phyloP scores from a whole-genome alignment of 129 eudicot species.

The Silybum marianum region DNA sequence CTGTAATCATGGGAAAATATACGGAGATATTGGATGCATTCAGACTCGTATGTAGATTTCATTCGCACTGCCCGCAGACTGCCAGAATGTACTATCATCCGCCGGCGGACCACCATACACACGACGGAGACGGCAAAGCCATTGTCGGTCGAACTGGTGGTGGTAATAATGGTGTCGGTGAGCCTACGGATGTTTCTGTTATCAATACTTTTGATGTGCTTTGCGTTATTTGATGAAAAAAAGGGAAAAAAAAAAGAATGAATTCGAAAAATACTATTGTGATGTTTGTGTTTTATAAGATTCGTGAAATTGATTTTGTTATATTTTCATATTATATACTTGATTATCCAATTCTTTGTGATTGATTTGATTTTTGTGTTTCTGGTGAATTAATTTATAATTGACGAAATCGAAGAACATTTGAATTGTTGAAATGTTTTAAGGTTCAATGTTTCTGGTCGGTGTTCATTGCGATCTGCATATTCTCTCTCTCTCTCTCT shows the following conservation, averaged over 20 bases:
- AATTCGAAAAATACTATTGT: constrained; percentile 13
- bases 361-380: not conserved
- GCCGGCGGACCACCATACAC: constrained; percentile 50
- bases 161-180: constrained; percentile 12
- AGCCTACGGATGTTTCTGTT: not conserved
- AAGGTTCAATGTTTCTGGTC: constrained; percentile 19
- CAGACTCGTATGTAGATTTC: constrained; percentile 73
- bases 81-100: constrained; percentile 92
- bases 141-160: constrained; percentile 18
- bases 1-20: constrained; percentile 58
- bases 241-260: not conserved
- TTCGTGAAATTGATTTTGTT: constrained; percentile 16
- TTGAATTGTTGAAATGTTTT: constrained; percentile 22
- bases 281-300: constrained; percentile 10
- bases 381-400: not conserved
- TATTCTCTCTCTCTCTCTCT: not conserved
- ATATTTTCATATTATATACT: not conserved
- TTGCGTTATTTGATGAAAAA: constrained; percentile 31
- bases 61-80: constrained; percentile 94
- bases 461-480: constrained; percentile 7
- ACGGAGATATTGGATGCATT: constrained; percentile 67
- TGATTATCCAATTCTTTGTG: not conserved
- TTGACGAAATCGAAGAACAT: not conserved
- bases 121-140: constrained; percentile 23
- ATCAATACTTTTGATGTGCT: constrained; percentile 32